Conservation (phyloP, 768 basidiomycete genomes). For the Lactarius hengduanensis region DNA sequence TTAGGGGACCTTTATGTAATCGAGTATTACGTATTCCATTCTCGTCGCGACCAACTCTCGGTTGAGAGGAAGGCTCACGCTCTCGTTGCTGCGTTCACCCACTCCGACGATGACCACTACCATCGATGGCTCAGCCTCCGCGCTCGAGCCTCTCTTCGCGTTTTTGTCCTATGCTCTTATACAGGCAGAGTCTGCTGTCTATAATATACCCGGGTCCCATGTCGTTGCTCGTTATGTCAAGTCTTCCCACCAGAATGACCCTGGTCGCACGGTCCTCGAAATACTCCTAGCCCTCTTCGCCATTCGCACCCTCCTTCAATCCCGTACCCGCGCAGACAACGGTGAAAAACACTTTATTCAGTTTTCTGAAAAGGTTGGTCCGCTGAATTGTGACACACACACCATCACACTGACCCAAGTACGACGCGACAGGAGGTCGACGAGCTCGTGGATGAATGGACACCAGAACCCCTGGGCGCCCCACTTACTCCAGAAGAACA, state of each 20-base stretch:
- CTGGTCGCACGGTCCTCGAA: constrained; percentile 87
- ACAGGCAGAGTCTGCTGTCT: constrained; percentile 62
- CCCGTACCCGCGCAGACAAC: constrained; percentile 82
- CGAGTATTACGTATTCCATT: too few relatives aligned
- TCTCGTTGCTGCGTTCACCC: too few relatives aligned
- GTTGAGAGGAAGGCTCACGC: too few relatives aligned
- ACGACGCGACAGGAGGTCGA: constrained; percentile 71
- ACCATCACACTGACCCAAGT: neutral
- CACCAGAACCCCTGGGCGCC: constrained; percentile 76
- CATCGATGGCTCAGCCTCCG: constrained; percentile 25
- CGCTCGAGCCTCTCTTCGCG: constrained; percentile 56
- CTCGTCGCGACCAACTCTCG: too few relatives aligned
- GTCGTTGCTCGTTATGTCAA: constrained; percentile 89
- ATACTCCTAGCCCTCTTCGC: constrained; percentile 81
- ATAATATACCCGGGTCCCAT: constrained; percentile 43
- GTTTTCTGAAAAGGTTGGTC: constrained; percentile 79
- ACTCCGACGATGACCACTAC: too few relatives aligned
- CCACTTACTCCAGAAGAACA: too few relatives aligned
- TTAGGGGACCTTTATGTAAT: too few relatives aligned
- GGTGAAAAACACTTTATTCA: constrained; percentile 77
- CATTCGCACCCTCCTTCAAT: constrained; percentile 64
- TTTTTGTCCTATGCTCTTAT: constrained; percentile 63
- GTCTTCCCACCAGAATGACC: constrained; percentile 95
- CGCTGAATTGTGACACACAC: neutral
- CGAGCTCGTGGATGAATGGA: constrained; percentile 95